These are phyloP conservation scores for Sanghuangporus sanghuang DNA, from an alignment of 1,284 basidiomycete genomes.

Conservation along the genomic window DNA sequence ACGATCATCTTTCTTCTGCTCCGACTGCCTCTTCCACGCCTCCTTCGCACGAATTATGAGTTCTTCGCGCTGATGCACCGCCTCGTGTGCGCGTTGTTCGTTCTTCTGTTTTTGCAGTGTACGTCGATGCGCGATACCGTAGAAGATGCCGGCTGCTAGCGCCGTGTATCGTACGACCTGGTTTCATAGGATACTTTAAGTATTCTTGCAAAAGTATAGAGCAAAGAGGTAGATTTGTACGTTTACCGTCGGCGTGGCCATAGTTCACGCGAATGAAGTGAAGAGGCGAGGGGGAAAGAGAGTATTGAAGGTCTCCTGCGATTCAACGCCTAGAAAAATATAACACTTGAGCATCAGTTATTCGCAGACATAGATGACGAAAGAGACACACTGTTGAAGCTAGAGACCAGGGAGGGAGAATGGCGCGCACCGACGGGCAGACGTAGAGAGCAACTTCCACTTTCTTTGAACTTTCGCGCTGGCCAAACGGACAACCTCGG, in stretches of 20 bases:
- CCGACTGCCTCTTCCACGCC: constrained; percentile 81
- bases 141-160: constrained; percentile 82
- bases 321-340: too few species aligned
- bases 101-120: constrained; percentile 85
- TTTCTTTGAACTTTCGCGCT: constrained; percentile 5
- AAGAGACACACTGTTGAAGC: too few species aligned
- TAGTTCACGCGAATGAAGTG: constrained; percentile 23
- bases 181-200: constrained; percentile 19
- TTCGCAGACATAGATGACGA: too few species aligned
- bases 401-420: not conserved
- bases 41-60: constrained; percentile 86
- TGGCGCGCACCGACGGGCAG: constrained; percentile 6
- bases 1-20: constrained; percentile 46
- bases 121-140: constrained; percentile 90
- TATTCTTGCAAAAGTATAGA: not conserved
- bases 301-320: not conserved
- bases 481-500: constrained; percentile 8
- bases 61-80: constrained; percentile 67
- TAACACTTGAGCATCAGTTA: too few species aligned
- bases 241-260: constrained; percentile 64
- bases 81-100: constrained; percentile 62
- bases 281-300: not conserved
- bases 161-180: constrained; percentile 97
- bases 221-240: constrained; percentile 30
- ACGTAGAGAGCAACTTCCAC: too few species aligned